Conservation (phyloP, 371 early-diverging fungal species). For the Mucor mucedo region DNA sequence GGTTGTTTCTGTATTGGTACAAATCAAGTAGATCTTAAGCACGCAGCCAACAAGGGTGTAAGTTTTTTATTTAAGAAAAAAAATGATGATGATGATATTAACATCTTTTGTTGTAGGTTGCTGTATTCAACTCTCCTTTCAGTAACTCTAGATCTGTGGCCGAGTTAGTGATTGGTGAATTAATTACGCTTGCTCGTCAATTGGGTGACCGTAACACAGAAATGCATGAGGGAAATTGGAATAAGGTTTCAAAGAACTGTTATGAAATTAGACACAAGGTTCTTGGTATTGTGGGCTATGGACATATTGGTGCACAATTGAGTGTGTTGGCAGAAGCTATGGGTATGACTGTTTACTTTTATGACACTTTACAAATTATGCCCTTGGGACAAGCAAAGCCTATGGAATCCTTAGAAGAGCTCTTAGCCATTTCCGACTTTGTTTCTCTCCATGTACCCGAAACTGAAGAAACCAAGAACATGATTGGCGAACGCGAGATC, state of each 20-base stretch:
- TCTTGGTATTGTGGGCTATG: conserved; percentile 96
- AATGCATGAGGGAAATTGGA: conserved; percentile 92
- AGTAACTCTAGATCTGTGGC: conserved; percentile 88
- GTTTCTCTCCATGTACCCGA: conserved; percentile 96
- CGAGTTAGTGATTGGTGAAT: conserved; percentile 91
- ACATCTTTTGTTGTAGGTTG: conserved; percentile 57
- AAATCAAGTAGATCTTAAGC: conserved; percentile 93
- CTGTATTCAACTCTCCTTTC: conserved; percentile 98
- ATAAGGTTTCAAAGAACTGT: conserved; percentile 86
- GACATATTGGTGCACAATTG: conserved; percentile 96
- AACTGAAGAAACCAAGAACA: conserved; percentile 93
- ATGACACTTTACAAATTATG: conserved; percentile 92
- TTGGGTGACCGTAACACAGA: conserved; percentile 91
- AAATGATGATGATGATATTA: background rate
- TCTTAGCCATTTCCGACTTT: conserved; percentile 84
- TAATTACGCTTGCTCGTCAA: conserved; percentile 89
- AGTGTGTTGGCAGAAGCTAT: conserved; percentile 96
- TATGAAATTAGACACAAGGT: conserved; percentile 94
- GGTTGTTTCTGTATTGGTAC: conserved; percentile 99
- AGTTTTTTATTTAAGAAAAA: conserved; percentile 33
- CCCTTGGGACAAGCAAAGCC: conserved; percentile 87
- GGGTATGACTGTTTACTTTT: conserved; percentile 90
- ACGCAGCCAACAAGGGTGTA: conserved; percentile 87
- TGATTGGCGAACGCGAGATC: conserved; percentile 87
- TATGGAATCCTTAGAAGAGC: conserved; percentile 66